A percentile compares a stretch with the other conserved stretches of the same genome.
phyloP scores from a whole-genome alignment of 805 yeast species.

The Zygoascus tannicola region DNA sequence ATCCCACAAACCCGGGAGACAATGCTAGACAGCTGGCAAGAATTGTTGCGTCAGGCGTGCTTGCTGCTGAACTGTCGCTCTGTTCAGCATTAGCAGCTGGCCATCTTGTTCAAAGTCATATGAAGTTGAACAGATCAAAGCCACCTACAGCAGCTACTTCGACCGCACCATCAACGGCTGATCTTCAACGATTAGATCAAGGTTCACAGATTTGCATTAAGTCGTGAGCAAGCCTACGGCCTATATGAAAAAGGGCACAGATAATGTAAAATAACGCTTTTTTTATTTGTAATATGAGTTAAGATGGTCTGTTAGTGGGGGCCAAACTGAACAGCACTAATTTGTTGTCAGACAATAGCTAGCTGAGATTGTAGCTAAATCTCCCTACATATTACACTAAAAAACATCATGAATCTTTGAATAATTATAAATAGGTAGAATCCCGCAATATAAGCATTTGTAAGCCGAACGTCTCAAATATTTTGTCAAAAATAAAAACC shows the following conservation, averaged over 20 bases:
- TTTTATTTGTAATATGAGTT: too few species aligned
- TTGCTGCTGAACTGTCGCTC: constrained; percentile 91
- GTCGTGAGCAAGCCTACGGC: constrained; percentile 12
- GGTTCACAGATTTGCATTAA: constrained; percentile 71
- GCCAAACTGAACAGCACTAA: too few species aligned
- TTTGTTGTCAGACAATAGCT: too few species aligned
- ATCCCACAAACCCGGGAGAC: constrained; percentile 84
- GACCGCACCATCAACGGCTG: constrained; percentile 24
- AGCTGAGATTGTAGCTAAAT: too few species aligned
- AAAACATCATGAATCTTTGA: too few species aligned
- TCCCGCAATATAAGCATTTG: too few species aligned
- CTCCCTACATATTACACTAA: too few species aligned
- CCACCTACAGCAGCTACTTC: constrained; percentile 33
- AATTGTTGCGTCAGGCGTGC: constrained; percentile 86
- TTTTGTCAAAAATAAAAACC: too few species aligned
- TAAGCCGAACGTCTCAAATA: too few species aligned
- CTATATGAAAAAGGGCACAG: neutral
- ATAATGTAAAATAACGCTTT: neutral
- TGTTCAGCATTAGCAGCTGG: constrained; percentile 98
- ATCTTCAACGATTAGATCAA: constrained; percentile 45
- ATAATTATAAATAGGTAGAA: too few species aligned
- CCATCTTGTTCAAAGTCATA: constrained; percentile 93
- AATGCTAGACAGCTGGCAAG: constrained; percentile 91
- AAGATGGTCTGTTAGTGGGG: too few species aligned
- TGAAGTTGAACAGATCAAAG: constrained; percentile 82